Base-by-base conservation (phyloP, 2,329 filamentous ascomycete species). In the Metarhizium anisopliae region DNA sequence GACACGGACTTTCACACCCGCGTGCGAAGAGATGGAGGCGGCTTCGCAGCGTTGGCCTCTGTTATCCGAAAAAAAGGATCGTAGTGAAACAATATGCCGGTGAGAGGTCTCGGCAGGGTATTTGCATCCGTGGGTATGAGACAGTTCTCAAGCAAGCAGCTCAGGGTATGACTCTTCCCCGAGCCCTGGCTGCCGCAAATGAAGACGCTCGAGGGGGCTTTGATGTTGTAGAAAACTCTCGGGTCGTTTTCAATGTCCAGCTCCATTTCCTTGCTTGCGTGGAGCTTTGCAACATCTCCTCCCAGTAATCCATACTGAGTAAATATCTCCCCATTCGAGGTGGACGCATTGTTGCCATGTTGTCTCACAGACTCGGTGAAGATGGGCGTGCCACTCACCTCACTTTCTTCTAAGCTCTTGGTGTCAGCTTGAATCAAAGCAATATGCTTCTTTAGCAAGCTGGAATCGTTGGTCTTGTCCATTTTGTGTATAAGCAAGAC, bases 81-180 rank as follows among this genome's bases (percentile, higher is more conserved):
- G 56, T 84, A 87, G 59, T 87, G 83, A 51, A 88, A 87, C 0
- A 88, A 78, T 0, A 88, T 68, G 0, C 80, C 83, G 0, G 82
- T 80, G 0, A 87, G 68, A 0, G 83, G 82, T 0, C 70, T 70
- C 0, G 74, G 72, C 1, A 85, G 69, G 0, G 66, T 63, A 6
- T 77, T 79, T 0, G 77, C 69, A 0, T 66, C 61, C 0, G 72
- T 78, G 0, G 66, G 61, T 1, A 82, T 67, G 0, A 87, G 68
- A 40, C 78, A 84, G 59, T 81, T 83, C 62, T 87, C 83, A 0
- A 81, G 63, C 1, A 81, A 59, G 51, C 77, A 81, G 1, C 78
- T 78, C 1, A 85, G 69, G 0, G 80, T 83, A 58, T 86, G 82
- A 50, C 80, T 83, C 63, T 86, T 86, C 0, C 84, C 84, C 0